phyloP scores from a whole-genome alignment of 2,329 filamentous ascomycete species.

The Aspergillus pseudoglaucus region DNA sequence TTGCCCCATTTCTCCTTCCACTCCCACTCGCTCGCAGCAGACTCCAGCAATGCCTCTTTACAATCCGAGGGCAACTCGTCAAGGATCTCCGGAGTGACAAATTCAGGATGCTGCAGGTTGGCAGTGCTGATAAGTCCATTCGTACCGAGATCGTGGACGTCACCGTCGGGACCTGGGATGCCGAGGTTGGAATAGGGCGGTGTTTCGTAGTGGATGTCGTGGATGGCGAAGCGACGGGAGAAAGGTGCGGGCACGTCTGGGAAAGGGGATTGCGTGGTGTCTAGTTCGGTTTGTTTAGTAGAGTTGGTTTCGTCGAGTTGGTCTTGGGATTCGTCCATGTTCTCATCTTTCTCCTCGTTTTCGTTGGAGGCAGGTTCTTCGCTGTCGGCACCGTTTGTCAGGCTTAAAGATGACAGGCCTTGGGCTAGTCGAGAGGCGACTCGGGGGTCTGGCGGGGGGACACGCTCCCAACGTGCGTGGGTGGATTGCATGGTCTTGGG shows the following conservation, averaged over 20 bases:
- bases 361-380: conserved; percentile 9
- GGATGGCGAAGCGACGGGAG: conserved; percentile 56
- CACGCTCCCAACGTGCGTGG: conserved; percentile 72
- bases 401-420: conserved; percentile 27
- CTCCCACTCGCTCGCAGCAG: conserved; percentile 55
- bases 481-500: conserved; percentile 85
- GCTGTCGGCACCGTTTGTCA: conserved; percentile 26
- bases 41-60: conserved; percentile 63
- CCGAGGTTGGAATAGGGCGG: conserved; percentile 53
- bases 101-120: conserved; percentile 29
- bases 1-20: conserved; percentile 72
- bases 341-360: neutral
- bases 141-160: conserved; percentile 33
- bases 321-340: neutral
- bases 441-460: conserved; percentile 43
- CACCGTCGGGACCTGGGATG: conserved; percentile 47
- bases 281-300: conserved; percentile 5
- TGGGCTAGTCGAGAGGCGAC: conserved; percentile 23
- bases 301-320: neutral
- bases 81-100: conserved; percentile 35
- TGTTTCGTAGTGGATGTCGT: conserved; percentile 56
- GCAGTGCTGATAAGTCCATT: conserved; percentile 36
- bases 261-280: conserved; percentile 38
- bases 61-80: conserved; percentile 48
- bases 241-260: conserved; percentile 50